Conservation (phyloP, 176 grass and related monocot genomes). For the Ampelocalamus luodianensis region DNA sequence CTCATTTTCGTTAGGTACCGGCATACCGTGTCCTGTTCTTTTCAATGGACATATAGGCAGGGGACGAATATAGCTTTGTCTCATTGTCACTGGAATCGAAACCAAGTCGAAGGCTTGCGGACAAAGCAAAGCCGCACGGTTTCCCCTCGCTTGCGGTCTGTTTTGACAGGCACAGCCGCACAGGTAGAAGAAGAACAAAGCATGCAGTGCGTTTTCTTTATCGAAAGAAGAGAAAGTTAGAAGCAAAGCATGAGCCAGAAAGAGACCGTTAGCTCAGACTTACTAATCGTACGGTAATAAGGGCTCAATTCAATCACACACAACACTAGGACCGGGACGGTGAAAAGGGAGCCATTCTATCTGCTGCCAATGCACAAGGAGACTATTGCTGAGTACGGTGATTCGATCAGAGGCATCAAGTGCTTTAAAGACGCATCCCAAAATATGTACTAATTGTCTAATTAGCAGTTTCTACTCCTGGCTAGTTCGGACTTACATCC, state of each 20-base stretch:
- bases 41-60: slow-evolving; percentile 4
- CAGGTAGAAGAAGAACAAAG: slow-evolving; percentile 45
- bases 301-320: neutral
- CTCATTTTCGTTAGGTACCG: neutral
- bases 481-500: neutral
- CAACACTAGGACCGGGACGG: neutral
- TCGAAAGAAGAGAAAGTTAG: slow-evolving; percentile 54
- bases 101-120: slow-evolving; percentile 35
- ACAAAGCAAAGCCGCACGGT: slow-evolving; percentile 55
- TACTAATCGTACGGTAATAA: slow-evolving; percentile 47
- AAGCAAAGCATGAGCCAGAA: slow-evolving; percentile 43
- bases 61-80: slow-evolving; percentile 15
- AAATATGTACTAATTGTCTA: neutral
- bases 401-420: neutral
- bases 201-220: slow-evolving; percentile 34
- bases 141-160: slow-evolving; percentile 18
- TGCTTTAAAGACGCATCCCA: neutral
- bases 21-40: neutral
- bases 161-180: slow-evolving; percentile 24
- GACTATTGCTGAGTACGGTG: neutral
- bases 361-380: neutral
- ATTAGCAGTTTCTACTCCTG: neutral
- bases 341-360: neutral
- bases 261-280: slow-evolving; percentile 49
- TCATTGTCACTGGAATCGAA: slow-evolving; percentile 41